Base-by-base conservation (phyloP, 1,284 basidiomycete species). In the Chondrostereum purpureum region DNA sequence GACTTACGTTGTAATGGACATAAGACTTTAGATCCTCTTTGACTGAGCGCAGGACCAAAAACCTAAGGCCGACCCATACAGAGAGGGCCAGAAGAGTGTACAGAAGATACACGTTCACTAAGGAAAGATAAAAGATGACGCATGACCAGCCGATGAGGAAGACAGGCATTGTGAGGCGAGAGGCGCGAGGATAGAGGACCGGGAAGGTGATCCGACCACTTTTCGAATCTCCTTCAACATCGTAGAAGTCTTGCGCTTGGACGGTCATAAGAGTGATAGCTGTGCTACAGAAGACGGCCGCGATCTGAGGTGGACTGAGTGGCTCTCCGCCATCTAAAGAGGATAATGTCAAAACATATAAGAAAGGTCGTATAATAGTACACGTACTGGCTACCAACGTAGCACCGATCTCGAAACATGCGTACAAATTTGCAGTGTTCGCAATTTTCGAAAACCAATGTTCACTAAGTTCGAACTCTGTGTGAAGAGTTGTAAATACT, bases 401-500 rank as follows among this genome's bases (percentile, higher is more conserved):
- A 20, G 37, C 37, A 13, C 37, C 37, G 12, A 12, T 14, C 17
- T 39, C 37, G 37, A 39, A 39, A 3, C 13, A 14, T n/a, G 37
- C 37, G 19, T n/a, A 39, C 14, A 13, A 13, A 12, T 18, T 18
- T 13, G 37, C 37, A 6, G n/a, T 39, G 12, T 12, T 13, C 4
- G 17, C 13, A 39, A 14, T 39, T 18, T 18, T 39, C 2, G 19
- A 12, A 14, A 39, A 12, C 37, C 37, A 39, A 10, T 39, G 37
- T 14, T 18, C 19, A 5, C n/a, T 16, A 34, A 13, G n/a, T 5
- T 34, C 31, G 21, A 51, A 45, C 34, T 58, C 63, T 36, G 66
- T 59, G 50, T 67, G 62, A 0, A 63, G 39, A 39, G 58, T 45
- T 13, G 20, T n/a, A 17, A 38, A 34, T 2, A 44, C 8, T 14